Conservation (phyloP, 306 rosid species). For the Vigna reflexopilosa region DNA sequence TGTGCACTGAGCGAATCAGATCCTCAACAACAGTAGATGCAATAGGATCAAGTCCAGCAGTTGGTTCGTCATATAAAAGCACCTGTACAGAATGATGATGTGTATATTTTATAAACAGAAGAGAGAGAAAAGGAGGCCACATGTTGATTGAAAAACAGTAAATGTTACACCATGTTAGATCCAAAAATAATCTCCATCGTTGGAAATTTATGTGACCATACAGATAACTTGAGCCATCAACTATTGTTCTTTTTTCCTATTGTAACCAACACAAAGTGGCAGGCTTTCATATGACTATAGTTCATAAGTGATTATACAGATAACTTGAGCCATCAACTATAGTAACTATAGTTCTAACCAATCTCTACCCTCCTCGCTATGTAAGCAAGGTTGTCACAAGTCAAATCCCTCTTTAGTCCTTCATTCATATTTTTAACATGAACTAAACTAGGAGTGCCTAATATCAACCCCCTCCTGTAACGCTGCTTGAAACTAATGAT, state of each 20-base stretch:
- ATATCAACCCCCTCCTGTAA: background rate
- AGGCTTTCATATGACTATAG: background rate
- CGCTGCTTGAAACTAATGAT: slow-evolving; percentile 1
- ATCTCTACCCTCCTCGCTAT: background rate
- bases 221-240: slow-evolving; percentile 35
- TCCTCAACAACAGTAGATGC: slow-evolving; percentile 99
- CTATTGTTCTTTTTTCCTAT: background rate
- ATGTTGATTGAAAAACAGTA: slow-evolving; percentile 10
- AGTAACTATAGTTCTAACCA: too few relatives aligned
- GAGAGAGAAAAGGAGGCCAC: slow-evolving; percentile 1
- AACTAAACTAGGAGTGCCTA: background rate
- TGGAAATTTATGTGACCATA: background rate
- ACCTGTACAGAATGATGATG: slow-evolving; percentile 59
- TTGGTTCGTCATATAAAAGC: slow-evolving; percentile 94
- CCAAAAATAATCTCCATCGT: slow-evolving; percentile 13
- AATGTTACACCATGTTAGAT: slow-evolving; percentile 14
- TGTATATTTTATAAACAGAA: slow-evolving; percentile 26
- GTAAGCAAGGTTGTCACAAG: background rate
- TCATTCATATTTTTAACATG: background rate
- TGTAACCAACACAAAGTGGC: background rate
- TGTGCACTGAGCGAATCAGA: slow-evolving; percentile 92
- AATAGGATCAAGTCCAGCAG: slow-evolving; percentile 99
- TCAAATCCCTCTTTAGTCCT: background rate
- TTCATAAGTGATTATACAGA: too few relatives aligned
- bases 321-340: too few relatives aligned